Evolutionary conservation across 75 land plant species (phyloP).

Genomic region (Adiantum capillusveneris): DNA sequence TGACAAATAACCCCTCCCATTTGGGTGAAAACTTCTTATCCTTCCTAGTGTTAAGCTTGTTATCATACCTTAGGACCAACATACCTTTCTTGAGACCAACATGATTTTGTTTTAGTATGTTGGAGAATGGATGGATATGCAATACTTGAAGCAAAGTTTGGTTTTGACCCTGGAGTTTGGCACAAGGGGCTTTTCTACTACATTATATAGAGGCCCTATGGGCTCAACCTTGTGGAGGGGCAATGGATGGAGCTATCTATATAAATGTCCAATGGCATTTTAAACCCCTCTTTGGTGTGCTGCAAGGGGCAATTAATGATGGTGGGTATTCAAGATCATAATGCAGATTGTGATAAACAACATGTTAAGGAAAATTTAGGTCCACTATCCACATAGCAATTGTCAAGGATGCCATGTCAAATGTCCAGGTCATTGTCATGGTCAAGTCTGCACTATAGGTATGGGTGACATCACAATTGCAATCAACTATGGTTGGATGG

Average conservation of each 20-base stretch:
- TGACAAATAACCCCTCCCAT: too few relatives aligned
- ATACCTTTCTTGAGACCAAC: too few relatives aligned
- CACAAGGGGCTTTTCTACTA: slow-evolving; percentile 24
- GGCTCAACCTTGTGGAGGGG: slow-evolving; percentile 10
- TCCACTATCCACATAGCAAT: too few relatives aligned
- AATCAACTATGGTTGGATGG: too few relatives aligned
- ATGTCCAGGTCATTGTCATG: too few relatives aligned
- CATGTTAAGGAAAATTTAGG: not conserved
- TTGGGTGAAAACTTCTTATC: too few relatives aligned
- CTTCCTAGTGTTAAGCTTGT: too few relatives aligned
- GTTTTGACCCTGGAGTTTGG: slow-evolving; percentile 18
- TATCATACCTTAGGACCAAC: too few relatives aligned
- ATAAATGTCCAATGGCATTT: slow-evolving; percentile 16
- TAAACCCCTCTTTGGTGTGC: slow-evolving; percentile 20
- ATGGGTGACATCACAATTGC: too few relatives aligned
- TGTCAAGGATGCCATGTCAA: too few relatives aligned
- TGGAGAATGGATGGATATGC: slow-evolving; percentile 1
- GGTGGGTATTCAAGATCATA: slow-evolving; percentile 12
- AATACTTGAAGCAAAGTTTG: slow-evolving; percentile 11
- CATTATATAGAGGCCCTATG: slow-evolving; percentile 23
- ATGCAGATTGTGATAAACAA: not conserved
- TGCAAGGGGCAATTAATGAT: slow-evolving; percentile 24
- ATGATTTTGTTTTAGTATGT: not conserved
- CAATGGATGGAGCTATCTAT: slow-evolving; percentile 19
- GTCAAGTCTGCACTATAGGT: too few relatives aligned